A percentile compares a stretch with the other conserved stretches of the same genome.
These are phyloP conservation scores for Golubevia sp. DNA, from an alignment of 1,284 basidiomycete species.

Conservation along the genomic window DNA sequence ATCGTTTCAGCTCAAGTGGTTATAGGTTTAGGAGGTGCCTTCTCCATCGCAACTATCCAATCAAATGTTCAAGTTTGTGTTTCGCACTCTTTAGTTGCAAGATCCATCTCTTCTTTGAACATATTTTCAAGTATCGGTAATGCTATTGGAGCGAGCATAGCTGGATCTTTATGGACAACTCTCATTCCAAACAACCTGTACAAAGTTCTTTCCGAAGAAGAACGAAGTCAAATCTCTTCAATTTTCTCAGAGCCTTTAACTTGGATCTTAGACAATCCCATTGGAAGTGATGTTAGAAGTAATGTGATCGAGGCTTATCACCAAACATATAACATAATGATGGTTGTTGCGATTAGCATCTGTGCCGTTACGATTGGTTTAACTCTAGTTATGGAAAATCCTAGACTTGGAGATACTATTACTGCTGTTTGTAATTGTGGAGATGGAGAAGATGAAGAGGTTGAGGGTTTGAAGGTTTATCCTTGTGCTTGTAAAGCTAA, in stretches of 20 bases:
- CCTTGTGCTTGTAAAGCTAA: too few species aligned
- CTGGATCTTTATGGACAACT: conserved; percentile 13
- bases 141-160: conserved; percentile 13
- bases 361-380: conserved; percentile 4
- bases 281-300: conserved; percentile 9
- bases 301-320: conserved; percentile 13
- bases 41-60: conserved; percentile 12
- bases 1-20: conserved; percentile 10
- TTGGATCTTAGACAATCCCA: conserved; percentile 11
- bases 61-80: conserved; percentile 10
- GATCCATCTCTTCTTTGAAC: conserved; percentile 14
- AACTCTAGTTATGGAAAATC: conserved; percentile 5
- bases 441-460: too few species aligned
- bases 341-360: conserved; percentile 7
- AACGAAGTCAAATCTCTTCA: not conserved
- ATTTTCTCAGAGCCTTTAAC: conserved; percentile 16
- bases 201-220: not conserved
- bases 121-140: conserved; percentile 7
- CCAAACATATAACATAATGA: conserved; percentile 6
- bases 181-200: conserved; percentile 7
- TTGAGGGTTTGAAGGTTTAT: too few species aligned
- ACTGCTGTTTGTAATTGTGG: not conserved
- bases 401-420: conserved; percentile 4
- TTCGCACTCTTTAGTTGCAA: not conserved
- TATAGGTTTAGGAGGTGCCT: conserved; percentile 13